phyloP scores from a whole-genome alignment of 2,329 filamentous ascomycete species.

The Penicillium sp. region DNA sequence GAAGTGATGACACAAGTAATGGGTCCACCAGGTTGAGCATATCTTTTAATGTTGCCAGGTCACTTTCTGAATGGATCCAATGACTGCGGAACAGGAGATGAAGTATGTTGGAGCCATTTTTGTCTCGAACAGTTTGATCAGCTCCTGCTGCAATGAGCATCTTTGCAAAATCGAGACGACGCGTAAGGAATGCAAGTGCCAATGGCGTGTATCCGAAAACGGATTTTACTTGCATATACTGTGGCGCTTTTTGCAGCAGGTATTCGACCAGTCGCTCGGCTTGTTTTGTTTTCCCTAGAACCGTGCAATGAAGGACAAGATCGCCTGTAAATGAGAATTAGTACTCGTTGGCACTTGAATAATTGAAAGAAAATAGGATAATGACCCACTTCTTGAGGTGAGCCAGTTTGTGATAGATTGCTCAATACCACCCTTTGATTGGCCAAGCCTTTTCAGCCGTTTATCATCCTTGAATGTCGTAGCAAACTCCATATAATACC shows the following conservation, averaged over 20 bases:
- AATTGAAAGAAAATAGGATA: neutral
- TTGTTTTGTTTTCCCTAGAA: slow-evolving; percentile 45
- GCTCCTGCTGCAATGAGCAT: slow-evolving; percentile 65
- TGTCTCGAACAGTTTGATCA: slow-evolving; percentile 63
- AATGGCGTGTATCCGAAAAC: slow-evolving; percentile 56
- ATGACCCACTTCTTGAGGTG: slow-evolving; percentile 46
- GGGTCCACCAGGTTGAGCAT: slow-evolving; percentile 57
- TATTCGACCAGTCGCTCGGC: slow-evolving; percentile 60
- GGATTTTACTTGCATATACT: slow-evolving; percentile 58
- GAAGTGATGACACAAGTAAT: slow-evolving; percentile 42
- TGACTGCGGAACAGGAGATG: slow-evolving; percentile 51
- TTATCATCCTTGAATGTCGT: slow-evolving; percentile 58
- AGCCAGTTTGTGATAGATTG: slow-evolving; percentile 53
- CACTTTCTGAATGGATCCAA: slow-evolving; percentile 20
- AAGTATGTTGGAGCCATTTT: slow-evolving; percentile 61
- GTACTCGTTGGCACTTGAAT: neutral
- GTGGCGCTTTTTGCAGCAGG: slow-evolving; percentile 59
- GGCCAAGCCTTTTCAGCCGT: slow-evolving; percentile 58
- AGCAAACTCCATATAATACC: slow-evolving; percentile 66
- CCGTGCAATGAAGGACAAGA: slow-evolving; percentile 63
- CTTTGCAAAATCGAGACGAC: slow-evolving; percentile 37
- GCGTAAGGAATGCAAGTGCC: slow-evolving; percentile 58
- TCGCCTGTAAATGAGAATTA: slow-evolving; percentile 22
- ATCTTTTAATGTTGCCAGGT: slow-evolving; percentile 49
- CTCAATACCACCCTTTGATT: slow-evolving; percentile 61